Evolutionary conservation across 192 early-diverging fungal species (phyloP).

Genomic region (Allomyces arbusculus): DNA sequence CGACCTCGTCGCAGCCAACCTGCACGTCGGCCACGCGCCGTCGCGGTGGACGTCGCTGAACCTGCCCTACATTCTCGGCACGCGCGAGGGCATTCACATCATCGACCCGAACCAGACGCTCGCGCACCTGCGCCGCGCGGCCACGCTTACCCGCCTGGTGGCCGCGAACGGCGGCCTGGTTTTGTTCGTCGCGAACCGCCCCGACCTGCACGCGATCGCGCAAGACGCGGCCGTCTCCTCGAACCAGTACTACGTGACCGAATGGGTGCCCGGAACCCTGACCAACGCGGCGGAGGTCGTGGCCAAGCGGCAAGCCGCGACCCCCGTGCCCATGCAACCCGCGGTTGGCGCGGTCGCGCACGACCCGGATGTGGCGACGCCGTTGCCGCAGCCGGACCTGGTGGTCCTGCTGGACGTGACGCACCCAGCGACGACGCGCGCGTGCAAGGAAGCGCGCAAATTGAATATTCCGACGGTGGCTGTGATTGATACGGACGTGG

Average conservation of each 20-base stretch:
- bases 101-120: constrained; percentile 88
- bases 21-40: constrained; percentile 74
- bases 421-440: not conserved
- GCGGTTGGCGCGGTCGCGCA: no score
- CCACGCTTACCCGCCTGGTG: constrained; percentile 44
- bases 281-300: constrained; percentile 59
- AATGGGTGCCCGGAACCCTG: constrained; percentile 75
- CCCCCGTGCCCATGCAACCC: no score
- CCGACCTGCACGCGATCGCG: constrained; percentile 35
- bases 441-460: constrained; percentile 36
- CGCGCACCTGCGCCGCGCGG: constrained; percentile 58
- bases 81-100: constrained; percentile 69
- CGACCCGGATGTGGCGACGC: constrained; percentile 9
- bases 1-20: constrained; percentile 51
- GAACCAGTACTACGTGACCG: constrained; percentile 57
- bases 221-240: constrained; percentile 58
- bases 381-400: constrained; percentile 52
- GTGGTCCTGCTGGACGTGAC: constrained; percentile 51
- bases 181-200: constrained; percentile 64
- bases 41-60: constrained; percentile 59
- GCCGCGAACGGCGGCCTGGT: constrained; percentile 58
- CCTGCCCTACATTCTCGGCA: constrained; percentile 72
- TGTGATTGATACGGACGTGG: constrained; percentile 77
- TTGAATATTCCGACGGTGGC: constrained; percentile 72
- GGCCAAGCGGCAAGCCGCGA: constrained; percentile 29